phyloP scores from a whole-genome alignment of 371 early-diverging fungal species.

The Choanephora cucurbitarum region DNA sequence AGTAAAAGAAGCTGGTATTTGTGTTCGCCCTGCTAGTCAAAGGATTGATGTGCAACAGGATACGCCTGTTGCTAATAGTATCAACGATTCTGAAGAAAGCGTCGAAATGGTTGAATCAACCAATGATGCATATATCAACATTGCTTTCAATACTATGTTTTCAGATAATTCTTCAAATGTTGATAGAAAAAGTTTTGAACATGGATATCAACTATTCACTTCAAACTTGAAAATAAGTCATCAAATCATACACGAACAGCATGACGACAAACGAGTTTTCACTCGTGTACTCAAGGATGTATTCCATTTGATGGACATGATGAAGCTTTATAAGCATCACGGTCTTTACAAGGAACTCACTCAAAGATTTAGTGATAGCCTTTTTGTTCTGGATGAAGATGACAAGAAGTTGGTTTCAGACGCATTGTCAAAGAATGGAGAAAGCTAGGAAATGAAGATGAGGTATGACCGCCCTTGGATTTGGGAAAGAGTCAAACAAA shows the following conservation, averaged over 20 bases:
- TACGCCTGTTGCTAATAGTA: too few relatives aligned
- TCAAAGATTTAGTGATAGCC: neutral
- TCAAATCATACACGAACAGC: neutral
- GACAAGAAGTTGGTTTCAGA: neutral
- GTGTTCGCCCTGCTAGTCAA: too few relatives aligned
- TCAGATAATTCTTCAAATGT: too few relatives aligned
- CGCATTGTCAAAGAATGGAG: neutral
- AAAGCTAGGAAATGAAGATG: neutral
- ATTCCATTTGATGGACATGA: constrained; percentile 5
- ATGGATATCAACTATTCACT: too few relatives aligned
- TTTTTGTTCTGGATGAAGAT: neutral
- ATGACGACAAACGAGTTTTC: neutral
- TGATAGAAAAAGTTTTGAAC: too few relatives aligned
- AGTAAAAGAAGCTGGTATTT: too few relatives aligned
- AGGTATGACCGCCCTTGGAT: constrained; percentile 10
- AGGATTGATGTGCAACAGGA: too few relatives aligned
- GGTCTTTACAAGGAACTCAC: constrained; percentile 6
- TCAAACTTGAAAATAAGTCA: too few relatives aligned
- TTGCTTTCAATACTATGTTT: too few relatives aligned
- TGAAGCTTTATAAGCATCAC: constrained; percentile 3
- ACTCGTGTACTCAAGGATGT: neutral
- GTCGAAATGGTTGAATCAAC: too few relatives aligned
- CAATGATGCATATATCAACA: too few relatives aligned
- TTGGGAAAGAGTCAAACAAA: constrained; percentile 6
- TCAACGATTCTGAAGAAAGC: too few relatives aligned